Percentiles rank a stretch among this genome's conserved stretches.
Evolutionary conservation across 176 grass and related monocot species (phyloP).

Genomic region (Coix lacrymajobi): DNA sequence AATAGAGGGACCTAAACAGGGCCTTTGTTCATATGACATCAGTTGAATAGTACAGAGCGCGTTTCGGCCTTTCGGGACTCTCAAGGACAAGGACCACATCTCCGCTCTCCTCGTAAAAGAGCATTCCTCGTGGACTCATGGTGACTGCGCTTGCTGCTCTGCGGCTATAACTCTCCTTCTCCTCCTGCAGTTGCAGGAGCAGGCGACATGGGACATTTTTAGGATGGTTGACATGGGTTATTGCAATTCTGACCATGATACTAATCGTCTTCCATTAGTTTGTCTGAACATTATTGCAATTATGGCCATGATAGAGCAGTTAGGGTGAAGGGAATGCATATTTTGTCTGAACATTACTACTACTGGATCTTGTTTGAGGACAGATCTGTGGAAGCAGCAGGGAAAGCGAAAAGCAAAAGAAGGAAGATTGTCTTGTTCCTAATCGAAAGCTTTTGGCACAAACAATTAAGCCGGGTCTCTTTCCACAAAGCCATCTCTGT

Average conservation of each 20-base stretch:
- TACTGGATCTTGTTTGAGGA: not conserved
- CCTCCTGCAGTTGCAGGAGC: not conserved
- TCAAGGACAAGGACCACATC: not conserved
- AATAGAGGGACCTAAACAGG: too few relatives aligned
- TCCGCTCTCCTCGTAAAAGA: not conserved
- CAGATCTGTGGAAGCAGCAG: not conserved
- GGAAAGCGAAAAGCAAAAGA: not conserved
- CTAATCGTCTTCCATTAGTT: not conserved
- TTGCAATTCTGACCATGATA: too few relatives aligned
- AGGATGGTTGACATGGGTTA: not conserved
- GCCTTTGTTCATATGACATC: not conserved
- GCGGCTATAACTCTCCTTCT: not conserved
- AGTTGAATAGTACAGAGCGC: not conserved
- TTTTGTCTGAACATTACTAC: not conserved
- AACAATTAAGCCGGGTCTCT: not conserved
- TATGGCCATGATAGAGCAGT: not conserved
- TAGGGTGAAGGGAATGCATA: constrained; percentile 6
- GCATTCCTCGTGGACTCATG: constrained; percentile 1
- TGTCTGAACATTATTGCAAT: not conserved
- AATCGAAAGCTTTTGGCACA: constrained; percentile 5
- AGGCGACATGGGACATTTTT: not conserved
- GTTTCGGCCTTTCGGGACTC: too few relatives aligned
- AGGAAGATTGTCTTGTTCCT: not conserved
- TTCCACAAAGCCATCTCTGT: constrained; percentile 7
- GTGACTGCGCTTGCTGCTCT: not conserved